phyloP scores from a whole-genome alignment of 139 green algal species.

The Astrephomene gubernaculifera region DNA sequence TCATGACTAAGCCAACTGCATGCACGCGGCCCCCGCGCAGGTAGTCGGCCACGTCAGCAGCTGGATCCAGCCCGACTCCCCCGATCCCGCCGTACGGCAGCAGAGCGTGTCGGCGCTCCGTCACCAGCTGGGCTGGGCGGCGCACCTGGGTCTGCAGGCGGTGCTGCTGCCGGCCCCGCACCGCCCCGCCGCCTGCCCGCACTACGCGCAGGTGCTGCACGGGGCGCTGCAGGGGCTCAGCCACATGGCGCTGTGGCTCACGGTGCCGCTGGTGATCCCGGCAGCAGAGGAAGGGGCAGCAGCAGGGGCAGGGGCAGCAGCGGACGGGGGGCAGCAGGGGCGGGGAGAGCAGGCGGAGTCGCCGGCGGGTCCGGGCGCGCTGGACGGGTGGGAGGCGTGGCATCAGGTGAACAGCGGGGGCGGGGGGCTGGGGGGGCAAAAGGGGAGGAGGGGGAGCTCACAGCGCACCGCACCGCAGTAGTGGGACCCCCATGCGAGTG shows the following conservation, averaged over 20 bases:
- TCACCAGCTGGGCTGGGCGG: slow-evolving; percentile 93
- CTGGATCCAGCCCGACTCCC: slow-evolving; percentile 88
- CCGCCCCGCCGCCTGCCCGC: slow-evolving; percentile 51
- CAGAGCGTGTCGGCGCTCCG: slow-evolving; percentile 74
- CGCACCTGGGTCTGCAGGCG: slow-evolving; percentile 92
- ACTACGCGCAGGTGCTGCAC: slow-evolving; percentile 84
- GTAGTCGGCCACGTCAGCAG: slow-evolving; percentile 80
- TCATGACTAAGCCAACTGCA: no score
- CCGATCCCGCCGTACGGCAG: slow-evolving; percentile 47
- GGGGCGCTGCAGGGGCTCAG: slow-evolving; percentile 75
- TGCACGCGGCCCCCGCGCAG: no score
- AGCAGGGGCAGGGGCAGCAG: background rate
- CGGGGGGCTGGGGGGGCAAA: background rate
- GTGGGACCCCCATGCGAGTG: background rate
- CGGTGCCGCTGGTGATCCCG: slow-evolving; percentile 71
- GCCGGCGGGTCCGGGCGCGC: background rate
- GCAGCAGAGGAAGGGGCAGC: background rate
- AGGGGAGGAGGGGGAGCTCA: background rate
- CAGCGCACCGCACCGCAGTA: background rate
- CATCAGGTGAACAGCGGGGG: slow-evolving; percentile 46
- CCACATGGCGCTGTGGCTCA: slow-evolving; percentile 90
- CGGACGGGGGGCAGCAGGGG: background rate
- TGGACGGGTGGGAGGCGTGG: slow-evolving; percentile 76
- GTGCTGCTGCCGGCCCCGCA: slow-evolving; percentile 76
- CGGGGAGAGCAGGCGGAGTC: background rate